A percentile compares a stretch with the other conserved stretches of the same genome.
phyloP scores from a whole-genome alignment of 345 rosid genomes.

The Pugionium dolabratum region DNA sequence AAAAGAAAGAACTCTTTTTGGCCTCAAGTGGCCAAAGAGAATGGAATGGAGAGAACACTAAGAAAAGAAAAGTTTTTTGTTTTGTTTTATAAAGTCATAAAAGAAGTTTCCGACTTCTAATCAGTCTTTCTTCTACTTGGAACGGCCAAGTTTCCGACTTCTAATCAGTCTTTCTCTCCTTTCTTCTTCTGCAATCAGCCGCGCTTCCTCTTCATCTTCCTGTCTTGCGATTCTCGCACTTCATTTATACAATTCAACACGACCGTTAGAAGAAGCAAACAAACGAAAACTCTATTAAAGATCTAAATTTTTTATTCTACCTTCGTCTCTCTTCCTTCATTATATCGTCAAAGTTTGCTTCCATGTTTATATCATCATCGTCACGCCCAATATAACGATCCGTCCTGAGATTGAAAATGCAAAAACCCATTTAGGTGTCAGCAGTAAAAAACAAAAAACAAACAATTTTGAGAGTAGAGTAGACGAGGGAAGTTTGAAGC shows the following conservation, averaged over 20 bases:
- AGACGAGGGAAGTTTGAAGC: background rate
- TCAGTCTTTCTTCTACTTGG: no score
- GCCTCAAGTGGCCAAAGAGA: constrained; percentile 27
- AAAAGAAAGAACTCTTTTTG: no score
- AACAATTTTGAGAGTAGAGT: background rate
- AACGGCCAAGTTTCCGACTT: constrained; percentile 55
- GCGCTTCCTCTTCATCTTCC: constrained; percentile 74
- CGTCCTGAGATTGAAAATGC: constrained; percentile 16
- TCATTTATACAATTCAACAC: constrained; percentile 15
- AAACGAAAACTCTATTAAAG: background rate
- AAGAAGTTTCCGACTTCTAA: background rate
- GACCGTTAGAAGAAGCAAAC: background rate
- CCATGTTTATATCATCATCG: constrained; percentile 75
- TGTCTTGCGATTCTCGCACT: constrained; percentile 64
- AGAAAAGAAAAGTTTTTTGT: background rate
- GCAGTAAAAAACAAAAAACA: no score
- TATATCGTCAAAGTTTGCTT: constrained; percentile 78
- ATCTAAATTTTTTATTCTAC: constrained; percentile 34
- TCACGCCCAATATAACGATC: constrained; percentile 39
- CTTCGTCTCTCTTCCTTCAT: constrained; percentile 71
- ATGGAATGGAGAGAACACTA: background rate
- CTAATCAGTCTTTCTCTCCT: constrained; percentile 46
- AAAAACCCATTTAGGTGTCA: background rate
- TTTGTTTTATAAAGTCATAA: constrained; percentile 7
- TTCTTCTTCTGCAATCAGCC: constrained; percentile 69